Conservation (phyloP, 2,329 filamentous ascomycete species). For the Diaporthe nobilis region DNA sequence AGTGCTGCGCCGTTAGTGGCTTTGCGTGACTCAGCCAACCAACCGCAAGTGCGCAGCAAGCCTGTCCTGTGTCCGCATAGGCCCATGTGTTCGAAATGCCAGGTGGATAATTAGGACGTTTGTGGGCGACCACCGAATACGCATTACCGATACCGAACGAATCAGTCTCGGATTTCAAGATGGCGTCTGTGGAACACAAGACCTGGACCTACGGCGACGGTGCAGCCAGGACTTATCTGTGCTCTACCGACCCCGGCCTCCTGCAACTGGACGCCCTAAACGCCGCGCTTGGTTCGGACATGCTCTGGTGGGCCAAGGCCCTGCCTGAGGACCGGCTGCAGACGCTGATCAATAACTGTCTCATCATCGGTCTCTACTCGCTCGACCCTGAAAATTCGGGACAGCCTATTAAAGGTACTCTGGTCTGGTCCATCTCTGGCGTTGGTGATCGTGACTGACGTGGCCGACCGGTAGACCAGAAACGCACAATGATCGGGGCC, state of each 20-base stretch:
- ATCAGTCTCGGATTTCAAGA: neutral
- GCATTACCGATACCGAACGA: neutral
- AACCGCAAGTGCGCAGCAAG: neutral
- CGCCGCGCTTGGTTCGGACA: conserved; percentile 67
- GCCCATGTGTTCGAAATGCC: neutral
- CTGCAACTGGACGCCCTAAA: conserved; percentile 69
- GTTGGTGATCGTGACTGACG: neutral
- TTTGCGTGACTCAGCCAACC: conserved; percentile 8
- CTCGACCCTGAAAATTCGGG: conserved; percentile 36
- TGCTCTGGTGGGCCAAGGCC: conserved; percentile 73
- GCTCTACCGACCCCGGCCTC: conserved; percentile 72
- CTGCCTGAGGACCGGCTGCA: conserved; percentile 63
- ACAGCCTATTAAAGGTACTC: conserved; percentile 40
- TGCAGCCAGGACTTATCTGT: conserved; percentile 63
- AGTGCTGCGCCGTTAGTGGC: conserved; percentile 3
- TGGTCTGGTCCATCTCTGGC: neutral
- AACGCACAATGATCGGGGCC: conserved; percentile 63
- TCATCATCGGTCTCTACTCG: conserved; percentile 72
- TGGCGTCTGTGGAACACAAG: conserved; percentile 35
- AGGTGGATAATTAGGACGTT: neutral
- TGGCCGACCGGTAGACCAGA: neutral
- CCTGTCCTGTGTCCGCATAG: neutral
- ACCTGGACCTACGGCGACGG: conserved; percentile 60
- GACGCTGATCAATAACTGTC: conserved; percentile 68
- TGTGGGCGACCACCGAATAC: neutral